A percentile compares a stretch with the other conserved stretches of the same genome.
Evolutionary conservation across 768 basidiomycete genomes (phyloP).

Genomic region (Gloeopeniophorella convolvens): DNA sequence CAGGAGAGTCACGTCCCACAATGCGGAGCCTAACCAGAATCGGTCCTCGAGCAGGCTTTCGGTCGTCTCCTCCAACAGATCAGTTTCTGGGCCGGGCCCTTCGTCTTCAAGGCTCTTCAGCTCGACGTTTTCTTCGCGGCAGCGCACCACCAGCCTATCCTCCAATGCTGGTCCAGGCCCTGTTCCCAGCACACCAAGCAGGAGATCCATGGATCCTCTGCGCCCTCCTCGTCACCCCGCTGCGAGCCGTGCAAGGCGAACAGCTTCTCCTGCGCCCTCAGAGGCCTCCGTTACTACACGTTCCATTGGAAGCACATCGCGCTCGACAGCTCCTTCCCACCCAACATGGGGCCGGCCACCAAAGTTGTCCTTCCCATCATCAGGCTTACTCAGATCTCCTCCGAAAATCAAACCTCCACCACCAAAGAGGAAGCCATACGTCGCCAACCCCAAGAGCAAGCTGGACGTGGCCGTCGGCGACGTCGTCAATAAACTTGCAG

Average conservation of each 20-base stretch:
- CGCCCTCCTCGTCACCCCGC: conserved; percentile 35
- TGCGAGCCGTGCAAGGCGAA: conserved; percentile 35
- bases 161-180: conserved; percentile 38
- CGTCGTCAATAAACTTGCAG: conserved; percentile 82
- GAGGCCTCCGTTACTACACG: conserved; percentile 48
- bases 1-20: conserved; percentile 46
- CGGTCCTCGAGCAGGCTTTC: conserved; percentile 59
- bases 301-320: conserved; percentile 44
- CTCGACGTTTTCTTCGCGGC: conserved; percentile 79
- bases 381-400: conserved; percentile 34
- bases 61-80: conserved; percentile 46
- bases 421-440: conserved; percentile 57
- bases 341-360: conserved; percentile 69
- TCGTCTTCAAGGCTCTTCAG: conserved; percentile 39
- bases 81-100: conserved; percentile 61
- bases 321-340: conserved; percentile 32
- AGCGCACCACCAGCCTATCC: conserved; percentile 63
- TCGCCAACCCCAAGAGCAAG: conserved; percentile 85
- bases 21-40: conserved; percentile 26
- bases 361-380: conserved; percentile 49
- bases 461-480: conserved; percentile 90
- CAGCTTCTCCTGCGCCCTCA: conserved; percentile 56
- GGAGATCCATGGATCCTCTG: conserved; percentile 28
- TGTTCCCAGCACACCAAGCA: conserved; percentile 29
- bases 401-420: conserved; percentile 38